These are phyloP conservation scores for Penicillium crystallinum DNA, from an alignment of 495 filamentous ascomycete genomes.

Conservation along the genomic window DNA sequence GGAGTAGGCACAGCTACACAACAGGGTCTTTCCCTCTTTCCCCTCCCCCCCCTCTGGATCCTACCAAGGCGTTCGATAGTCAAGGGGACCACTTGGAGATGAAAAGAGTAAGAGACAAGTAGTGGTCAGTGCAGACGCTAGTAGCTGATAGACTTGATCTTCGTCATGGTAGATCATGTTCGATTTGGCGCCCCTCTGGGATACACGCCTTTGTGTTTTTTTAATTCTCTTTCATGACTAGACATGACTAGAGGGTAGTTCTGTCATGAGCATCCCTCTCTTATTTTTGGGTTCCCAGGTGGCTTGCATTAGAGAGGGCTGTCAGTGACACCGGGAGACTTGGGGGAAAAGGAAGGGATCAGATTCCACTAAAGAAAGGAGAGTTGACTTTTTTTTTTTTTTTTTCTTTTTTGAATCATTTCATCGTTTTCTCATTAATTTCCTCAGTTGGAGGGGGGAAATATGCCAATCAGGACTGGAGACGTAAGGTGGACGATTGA, in stretches of 20 bases:
- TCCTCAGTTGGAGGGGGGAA: neutral
- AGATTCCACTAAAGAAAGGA: constrained; percentile 7
- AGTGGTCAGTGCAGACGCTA: constrained; percentile 37
- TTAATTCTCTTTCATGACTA: too few species aligned
- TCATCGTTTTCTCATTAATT: neutral
- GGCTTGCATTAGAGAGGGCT: constrained; percentile 35
- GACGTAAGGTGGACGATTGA: constrained; percentile 34
- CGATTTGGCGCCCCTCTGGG: constrained; percentile 6
- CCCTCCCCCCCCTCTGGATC: neutral
- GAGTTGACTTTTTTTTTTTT: constrained; percentile 1
- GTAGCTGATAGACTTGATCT: constrained; percentile 44
- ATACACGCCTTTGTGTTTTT: too few species aligned
- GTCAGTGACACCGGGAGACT: constrained; percentile 24
- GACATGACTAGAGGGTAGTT: too few species aligned
- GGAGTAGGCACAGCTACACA: constrained; percentile 1
- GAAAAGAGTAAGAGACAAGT: constrained; percentile 2
- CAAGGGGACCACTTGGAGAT: neutral
- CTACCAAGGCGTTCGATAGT: constrained; percentile 2
- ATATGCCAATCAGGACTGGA: constrained; percentile 28
- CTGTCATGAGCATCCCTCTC: neutral
- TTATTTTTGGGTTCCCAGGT: constrained; percentile 11
- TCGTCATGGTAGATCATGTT: constrained; percentile 38
- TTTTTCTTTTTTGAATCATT: neutral
- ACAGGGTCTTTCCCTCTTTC: neutral
- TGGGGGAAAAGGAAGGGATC: constrained; percentile 12